Evolutionary conservation across 495 filamentous ascomycete genomes (phyloP), one percentile per base, ranked within the genome.

Genomic region (Hypoxylon lienhwacheense): DNA sequence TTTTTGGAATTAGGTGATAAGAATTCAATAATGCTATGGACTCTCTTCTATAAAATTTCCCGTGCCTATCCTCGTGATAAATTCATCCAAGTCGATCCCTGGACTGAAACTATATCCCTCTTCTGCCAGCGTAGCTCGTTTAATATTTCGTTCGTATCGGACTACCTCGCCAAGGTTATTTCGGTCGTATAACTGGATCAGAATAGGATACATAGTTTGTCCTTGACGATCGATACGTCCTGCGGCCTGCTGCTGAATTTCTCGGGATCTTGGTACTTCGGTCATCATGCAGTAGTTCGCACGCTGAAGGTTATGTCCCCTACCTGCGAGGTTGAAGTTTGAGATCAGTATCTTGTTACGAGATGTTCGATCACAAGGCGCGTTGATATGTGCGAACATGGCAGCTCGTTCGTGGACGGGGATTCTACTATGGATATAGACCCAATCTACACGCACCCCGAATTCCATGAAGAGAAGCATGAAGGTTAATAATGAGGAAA

Each of bases 201-300:
- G 7, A 16, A 47, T 19, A 17, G 52, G 43, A 1, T 7, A 26
- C 12, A 14, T 1, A 0, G 5, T 12, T 16, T 55, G 43, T 8
- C 52, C 52, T 8, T 12, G n/a, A 0, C 52, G 35, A 31, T 47
- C 52, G 5, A 55, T 10, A n/a, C 52, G 52, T 15, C 52, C 52
- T 3, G 5, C 14, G 8, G 29, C 36, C 14, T 55, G 52, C 7
- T 5, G 20, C 5, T 47, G 44, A 5, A 28, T 4, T 6, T 21
- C 36, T 14, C 2, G 7, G 14, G 14, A 7, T 10, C 1, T 20
- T 2, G 44, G 26, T 2, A 29, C 14, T 16, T 55, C 52, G 12
- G 21, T 36, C 3, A 55, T 17, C 11, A 55, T 42, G n/a, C 25
- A 40, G 19, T 48, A 43, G 28, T 55, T 55, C 7, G 52, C 52